Conservation (phyloP, 169 alveolate species). For the Plasmodium ovale region DNA sequence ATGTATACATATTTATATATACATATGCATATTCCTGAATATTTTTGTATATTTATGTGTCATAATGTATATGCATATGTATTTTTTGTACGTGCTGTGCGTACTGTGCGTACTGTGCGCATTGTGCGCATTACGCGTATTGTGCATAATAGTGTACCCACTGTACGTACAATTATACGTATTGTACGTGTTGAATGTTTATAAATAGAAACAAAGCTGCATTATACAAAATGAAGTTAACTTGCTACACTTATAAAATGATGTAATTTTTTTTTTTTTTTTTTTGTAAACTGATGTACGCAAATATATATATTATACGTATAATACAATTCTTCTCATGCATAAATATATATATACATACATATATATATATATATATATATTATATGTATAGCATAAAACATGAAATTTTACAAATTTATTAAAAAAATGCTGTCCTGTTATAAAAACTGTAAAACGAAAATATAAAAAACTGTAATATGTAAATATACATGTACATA, state of each 20-base stretch:
- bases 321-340: neutral
- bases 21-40: neutral
- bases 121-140: too few species aligned
- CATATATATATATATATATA: neutral
- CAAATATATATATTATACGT: neutral
- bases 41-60: neutral
- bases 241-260: neutral
- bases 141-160: too few species aligned
- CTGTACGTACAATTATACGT: too few species aligned
- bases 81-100: too few species aligned
- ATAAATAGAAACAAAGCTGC: constrained; percentile 4
- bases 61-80: constrained; percentile 3
- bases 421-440: neutral
- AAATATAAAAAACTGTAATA: neutral
- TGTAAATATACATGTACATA: neutral
- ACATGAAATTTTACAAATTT: constrained; percentile 21
- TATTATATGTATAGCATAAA: neutral
- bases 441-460: neutral
- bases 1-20: constrained; percentile 19
- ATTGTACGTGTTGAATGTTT: constrained; percentile 8
- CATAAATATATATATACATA: neutral
- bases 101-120: too few species aligned
- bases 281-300: neutral
- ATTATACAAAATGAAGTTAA: neutral
- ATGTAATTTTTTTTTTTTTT: neutral